These are phyloP conservation scores for Coniochaeta prunicola DNA, from an alignment of 2,329 filamentous ascomycete species.

Conservation along the genomic window DNA sequence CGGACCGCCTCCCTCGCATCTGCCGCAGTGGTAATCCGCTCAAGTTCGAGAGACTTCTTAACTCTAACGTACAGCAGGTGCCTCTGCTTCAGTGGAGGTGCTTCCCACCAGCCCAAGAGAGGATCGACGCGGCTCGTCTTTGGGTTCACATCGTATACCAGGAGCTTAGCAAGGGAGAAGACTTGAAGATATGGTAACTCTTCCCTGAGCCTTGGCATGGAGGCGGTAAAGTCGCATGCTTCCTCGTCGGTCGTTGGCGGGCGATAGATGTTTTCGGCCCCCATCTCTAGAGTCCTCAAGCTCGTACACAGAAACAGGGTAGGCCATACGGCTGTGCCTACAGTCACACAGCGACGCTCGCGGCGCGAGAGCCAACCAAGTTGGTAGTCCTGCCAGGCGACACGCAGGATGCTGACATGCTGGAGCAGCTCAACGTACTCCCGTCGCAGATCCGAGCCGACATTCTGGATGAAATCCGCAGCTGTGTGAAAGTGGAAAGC, in stretches of 20 bases:
- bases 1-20: background rate
- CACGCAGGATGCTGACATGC: background rate
- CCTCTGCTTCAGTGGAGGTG: background rate
- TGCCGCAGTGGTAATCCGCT: background rate
- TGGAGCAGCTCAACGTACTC: background rate
- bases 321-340: background rate
- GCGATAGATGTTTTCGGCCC: background rate
- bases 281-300: background rate
- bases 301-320: background rate
- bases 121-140: background rate
- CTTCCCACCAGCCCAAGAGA: background rate
- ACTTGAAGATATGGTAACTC: background rate
- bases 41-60: background rate
- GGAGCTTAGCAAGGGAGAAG: background rate
- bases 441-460: background rate
- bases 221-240: background rate
- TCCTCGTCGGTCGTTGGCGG: background rate
- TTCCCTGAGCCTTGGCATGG: background rate
- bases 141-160: constrained; percentile 1
- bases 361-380: background rate
- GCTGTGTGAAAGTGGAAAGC: background rate
- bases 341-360: background rate
- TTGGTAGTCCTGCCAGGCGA: background rate
- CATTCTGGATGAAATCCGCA: background rate
- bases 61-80: background rate